A percentile compares a stretch with the other conserved stretches of the same genome.
phyloP scores from a whole-genome alignment of 2,329 filamentous ascomycete species.

The Xylariaceae sp. region DNA sequence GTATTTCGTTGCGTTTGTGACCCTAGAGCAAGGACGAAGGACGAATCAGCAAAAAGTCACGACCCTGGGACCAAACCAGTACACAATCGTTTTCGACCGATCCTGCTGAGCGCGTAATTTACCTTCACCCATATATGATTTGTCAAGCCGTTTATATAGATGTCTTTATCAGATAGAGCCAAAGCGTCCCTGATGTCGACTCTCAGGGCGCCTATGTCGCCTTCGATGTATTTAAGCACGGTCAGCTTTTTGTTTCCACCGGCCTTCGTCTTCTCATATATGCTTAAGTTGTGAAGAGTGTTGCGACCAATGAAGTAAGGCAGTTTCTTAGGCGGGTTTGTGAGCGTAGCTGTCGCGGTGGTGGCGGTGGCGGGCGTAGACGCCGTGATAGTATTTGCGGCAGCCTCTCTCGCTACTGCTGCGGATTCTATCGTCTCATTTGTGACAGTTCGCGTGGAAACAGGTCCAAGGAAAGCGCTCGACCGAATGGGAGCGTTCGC shows the following conservation, averaged over 20 bases:
- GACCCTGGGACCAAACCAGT: too few relatives aligned
- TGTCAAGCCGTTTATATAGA: conserved; percentile 55
- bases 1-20: conserved; percentile 19
- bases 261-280: conserved; percentile 69
- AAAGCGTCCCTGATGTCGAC: conserved; percentile 58
- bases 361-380: conserved; percentile 4
- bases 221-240: conserved; percentile 71
- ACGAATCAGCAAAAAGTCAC: too few relatives aligned
- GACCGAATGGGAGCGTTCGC: not conserved
- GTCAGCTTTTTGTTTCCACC: conserved; percentile 74
- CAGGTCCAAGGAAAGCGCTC: conserved; percentile 8
- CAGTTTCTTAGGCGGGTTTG: conserved; percentile 34
- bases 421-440: not conserved
- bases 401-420: conserved; percentile 2
- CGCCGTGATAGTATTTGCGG: not conserved
- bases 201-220: conserved; percentile 59
- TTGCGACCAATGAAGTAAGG: conserved; percentile 72
- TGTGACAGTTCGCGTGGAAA: conserved; percentile 19
- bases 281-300: conserved; percentile 61
- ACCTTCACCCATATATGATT: conserved; percentile 73
- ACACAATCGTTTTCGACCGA: too few relatives aligned
- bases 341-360: not conserved
- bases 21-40: conserved; percentile 17
- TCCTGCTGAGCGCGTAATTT: conserved; percentile 10
- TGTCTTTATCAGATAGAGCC: conserved; percentile 48